Evolutionary conservation across 2,329 filamentous ascomycete genomes (phyloP).

Genomic region (Pseudomassariella vexata): DNA sequence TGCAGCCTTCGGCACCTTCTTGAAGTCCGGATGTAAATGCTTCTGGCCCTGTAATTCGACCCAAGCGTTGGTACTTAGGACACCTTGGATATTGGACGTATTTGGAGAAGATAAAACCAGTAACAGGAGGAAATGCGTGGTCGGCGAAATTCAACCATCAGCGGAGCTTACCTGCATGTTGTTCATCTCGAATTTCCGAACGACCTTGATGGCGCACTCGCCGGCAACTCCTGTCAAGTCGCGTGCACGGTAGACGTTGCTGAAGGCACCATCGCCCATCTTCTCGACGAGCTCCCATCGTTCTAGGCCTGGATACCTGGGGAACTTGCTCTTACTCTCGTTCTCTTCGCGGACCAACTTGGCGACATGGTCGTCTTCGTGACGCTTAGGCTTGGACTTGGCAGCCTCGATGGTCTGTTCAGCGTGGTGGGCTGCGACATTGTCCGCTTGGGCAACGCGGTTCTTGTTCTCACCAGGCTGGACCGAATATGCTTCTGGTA

Average conservation of each 20-base stretch:
- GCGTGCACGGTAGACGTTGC: constrained; percentile 89
- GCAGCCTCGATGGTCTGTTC: constrained; percentile 45
- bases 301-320: constrained; percentile 77
- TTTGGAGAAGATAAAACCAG: too few species aligned
- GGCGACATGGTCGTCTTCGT: constrained; percentile 67
- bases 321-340: constrained; percentile 77
- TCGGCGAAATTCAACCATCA: constrained; percentile 22
- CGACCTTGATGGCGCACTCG: constrained; percentile 96
- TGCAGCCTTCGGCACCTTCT: constrained; percentile 89
- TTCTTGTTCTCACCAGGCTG: constrained; percentile 56
- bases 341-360: constrained; percentile 90
- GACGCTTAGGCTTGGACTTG: constrained; percentile 36
- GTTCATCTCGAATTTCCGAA: constrained; percentile 99
- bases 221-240: constrained; percentile 66
- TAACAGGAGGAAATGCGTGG: constrained; percentile 16
- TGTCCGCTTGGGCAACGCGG: constrained; percentile 61
- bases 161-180: constrained; percentile 82
- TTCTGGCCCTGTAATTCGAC: constrained; percentile 68
- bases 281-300: constrained; percentile 86
- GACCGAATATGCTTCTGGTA: constrained; percentile 55
- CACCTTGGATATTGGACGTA: constrained; percentile 17
- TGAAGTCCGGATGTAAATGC: constrained; percentile 93
- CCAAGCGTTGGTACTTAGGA: constrained; percentile 50
- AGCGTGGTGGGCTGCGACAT: constrained; percentile 57
- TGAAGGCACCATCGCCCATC: constrained; percentile 99